These are phyloP conservation scores for Pythium periplocum DNA, from an alignment of 352 stramenopile genomes.

Conservation along the genomic window DNA sequence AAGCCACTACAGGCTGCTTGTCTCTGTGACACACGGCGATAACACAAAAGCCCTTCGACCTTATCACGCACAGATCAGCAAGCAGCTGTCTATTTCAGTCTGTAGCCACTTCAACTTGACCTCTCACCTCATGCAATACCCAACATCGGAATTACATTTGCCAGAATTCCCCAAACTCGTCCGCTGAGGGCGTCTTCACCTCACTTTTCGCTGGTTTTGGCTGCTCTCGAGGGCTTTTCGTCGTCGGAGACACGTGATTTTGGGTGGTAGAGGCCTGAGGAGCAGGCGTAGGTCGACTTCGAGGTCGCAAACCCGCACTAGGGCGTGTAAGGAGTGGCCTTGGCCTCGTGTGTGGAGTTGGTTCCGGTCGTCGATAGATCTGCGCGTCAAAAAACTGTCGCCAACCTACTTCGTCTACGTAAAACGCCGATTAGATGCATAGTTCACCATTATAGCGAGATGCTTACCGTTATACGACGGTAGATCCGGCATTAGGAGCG, in stretches of 20 bases:
- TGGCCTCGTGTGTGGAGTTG: too few species aligned
- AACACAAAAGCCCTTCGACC: too few species aligned
- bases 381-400: slow-evolving; percentile 45
- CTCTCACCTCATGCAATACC: background rate
- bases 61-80: too few species aligned
- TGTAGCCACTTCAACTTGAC: too few species aligned
- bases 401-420: slow-evolving; percentile 37
- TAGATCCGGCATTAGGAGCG: slow-evolving; percentile 26
- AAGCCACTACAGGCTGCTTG: too few species aligned
- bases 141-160: slow-evolving; percentile 5
- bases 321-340: too few species aligned
- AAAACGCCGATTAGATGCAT: background rate
- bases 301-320: too few species aligned
- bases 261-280: too few species aligned
- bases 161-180: slow-evolving; percentile 17
- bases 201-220: slow-evolving; percentile 5
- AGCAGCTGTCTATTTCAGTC: too few species aligned
- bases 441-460: background rate
- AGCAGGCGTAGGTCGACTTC: too few species aligned
- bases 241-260: too few species aligned
- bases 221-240: background rate
- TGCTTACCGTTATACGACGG: slow-evolving; percentile 36
- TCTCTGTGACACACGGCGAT: too few species aligned
- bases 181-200: background rate
- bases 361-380: slow-evolving; percentile 21